Conservation (phyloP, 169 alveolate genomes). For the Eimeria necatrix region DNA sequence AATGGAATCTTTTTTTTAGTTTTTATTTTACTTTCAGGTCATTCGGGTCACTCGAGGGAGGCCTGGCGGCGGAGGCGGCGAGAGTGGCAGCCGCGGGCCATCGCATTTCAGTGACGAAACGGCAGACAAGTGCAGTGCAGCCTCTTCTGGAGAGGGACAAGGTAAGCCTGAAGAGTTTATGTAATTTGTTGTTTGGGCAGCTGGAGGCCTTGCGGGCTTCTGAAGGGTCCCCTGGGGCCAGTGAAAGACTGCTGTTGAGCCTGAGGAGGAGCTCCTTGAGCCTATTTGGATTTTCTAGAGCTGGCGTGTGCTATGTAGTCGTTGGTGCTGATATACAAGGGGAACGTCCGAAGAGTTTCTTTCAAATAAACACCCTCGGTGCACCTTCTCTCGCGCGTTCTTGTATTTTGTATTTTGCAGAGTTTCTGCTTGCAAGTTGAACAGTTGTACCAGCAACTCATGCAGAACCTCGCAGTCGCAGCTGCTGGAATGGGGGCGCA, state of each 20-base stretch:
- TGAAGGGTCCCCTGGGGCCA: no score
- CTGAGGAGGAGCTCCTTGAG: neutral
- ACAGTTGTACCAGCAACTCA: slow-evolving; percentile 66
- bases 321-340: no score
- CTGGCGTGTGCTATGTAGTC: no score
- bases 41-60: slow-evolving; percentile 57
- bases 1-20: neutral
- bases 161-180: neutral
- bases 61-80: slow-evolving; percentile 61
- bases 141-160: slow-evolving; percentile 53
- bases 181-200: neutral
- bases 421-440: slow-evolving; percentile 60
- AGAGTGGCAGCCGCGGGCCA: slow-evolving; percentile 63
- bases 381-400: neutral
- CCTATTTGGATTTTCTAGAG: no score
- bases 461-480: slow-evolving; percentile 58
- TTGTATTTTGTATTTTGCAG: neutral
- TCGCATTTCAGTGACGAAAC: slow-evolving; percentile 24
- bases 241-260: neutral
- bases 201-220: neutral
- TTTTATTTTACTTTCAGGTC: slow-evolving; percentile 8
- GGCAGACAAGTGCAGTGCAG: slow-evolving; percentile 51
- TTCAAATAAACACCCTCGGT: neutral
- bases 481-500: slow-evolving; percentile 60
- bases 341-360: no score